These are phyloP conservation scores for Steccherinum ochraceum DNA, from an alignment of 768 basidiomycete genomes.

Conservation along the genomic window DNA sequence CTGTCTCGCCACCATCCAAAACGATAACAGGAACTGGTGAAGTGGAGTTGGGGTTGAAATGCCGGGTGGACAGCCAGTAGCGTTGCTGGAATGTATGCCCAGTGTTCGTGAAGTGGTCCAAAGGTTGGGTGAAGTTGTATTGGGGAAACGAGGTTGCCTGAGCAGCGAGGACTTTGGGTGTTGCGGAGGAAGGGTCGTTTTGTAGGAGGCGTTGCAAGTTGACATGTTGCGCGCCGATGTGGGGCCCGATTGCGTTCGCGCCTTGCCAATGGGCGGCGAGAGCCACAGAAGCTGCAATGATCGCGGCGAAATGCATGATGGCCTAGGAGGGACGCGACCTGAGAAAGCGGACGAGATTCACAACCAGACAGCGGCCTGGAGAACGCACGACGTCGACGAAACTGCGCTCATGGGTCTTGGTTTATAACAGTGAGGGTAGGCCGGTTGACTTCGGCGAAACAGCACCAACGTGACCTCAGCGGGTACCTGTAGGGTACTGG, in stretches of 20 bases:
- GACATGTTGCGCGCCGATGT: background rate
- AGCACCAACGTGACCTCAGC: too few species aligned
- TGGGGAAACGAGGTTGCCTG: constrained; percentile 34
- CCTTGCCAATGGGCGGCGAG: background rate
- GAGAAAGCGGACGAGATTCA: too few species aligned
- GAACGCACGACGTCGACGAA: too few species aligned
- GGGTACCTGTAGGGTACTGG: too few species aligned
- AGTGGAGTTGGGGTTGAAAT: constrained; percentile 45
- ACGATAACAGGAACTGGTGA: constrained; percentile 69
- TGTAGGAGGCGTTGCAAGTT: constrained; percentile 5
- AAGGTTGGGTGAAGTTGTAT: constrained; percentile 73
- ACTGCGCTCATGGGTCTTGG: too few species aligned
- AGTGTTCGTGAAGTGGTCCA: constrained; percentile 70
- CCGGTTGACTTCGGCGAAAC: too few species aligned
- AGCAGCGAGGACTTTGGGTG: background rate
- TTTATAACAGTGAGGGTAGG: too few species aligned
- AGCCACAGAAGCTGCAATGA: background rate
- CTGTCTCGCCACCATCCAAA: constrained; percentile 85
- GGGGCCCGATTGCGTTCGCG: background rate
- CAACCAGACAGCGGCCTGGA: too few species aligned
- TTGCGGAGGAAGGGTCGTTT: background rate
- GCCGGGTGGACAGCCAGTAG: constrained; percentile 81
- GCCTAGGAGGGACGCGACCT: too few species aligned
- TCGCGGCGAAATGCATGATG: background rate
- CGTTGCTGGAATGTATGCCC: constrained; percentile 73